Conservation (phyloP, 345 rosid species). For the Jatropha curcas region DNA sequence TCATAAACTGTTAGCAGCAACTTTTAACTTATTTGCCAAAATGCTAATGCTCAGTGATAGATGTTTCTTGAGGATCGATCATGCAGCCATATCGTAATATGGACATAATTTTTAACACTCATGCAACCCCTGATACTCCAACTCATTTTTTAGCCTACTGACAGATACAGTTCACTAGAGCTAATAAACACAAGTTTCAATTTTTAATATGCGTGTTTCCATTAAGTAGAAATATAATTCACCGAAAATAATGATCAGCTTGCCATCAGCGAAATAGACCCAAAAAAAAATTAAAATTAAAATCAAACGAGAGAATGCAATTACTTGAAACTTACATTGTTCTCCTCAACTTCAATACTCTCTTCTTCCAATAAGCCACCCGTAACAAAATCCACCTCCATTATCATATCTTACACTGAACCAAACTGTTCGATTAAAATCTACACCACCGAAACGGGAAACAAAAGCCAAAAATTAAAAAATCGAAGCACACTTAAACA, state of each 20-base stretch:
- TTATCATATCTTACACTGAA: constrained; percentile 19
- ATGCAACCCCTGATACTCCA: neutral
- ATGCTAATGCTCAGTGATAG: neutral
- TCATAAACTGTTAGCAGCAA: neutral
- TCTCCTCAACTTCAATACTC: constrained; percentile 46
- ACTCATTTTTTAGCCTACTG: neutral
- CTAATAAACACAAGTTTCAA: neutral
- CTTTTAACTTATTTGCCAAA: neutral
- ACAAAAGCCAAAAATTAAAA: neutral
- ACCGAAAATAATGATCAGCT: too few relatives aligned
- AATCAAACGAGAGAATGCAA: neutral
- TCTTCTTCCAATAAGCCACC: constrained; percentile 58
- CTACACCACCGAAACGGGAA: neutral
- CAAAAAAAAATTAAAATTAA: neutral
- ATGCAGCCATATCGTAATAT: neutral
- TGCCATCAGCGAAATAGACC: too few relatives aligned
- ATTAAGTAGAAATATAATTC: too few relatives aligned
- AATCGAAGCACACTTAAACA: neutral
- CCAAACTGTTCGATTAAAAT: neutral
- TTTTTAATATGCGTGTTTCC: neutral
- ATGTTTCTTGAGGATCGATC: neutral
- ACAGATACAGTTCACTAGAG: neutral
- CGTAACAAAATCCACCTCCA: constrained; percentile 71
- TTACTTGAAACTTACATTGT: constrained; percentile 45
- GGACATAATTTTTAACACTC: neutral